phyloP scores from a whole-genome alignment of 2,329 filamentous ascomycete species.

The Hypoxylon sp. region DNA sequence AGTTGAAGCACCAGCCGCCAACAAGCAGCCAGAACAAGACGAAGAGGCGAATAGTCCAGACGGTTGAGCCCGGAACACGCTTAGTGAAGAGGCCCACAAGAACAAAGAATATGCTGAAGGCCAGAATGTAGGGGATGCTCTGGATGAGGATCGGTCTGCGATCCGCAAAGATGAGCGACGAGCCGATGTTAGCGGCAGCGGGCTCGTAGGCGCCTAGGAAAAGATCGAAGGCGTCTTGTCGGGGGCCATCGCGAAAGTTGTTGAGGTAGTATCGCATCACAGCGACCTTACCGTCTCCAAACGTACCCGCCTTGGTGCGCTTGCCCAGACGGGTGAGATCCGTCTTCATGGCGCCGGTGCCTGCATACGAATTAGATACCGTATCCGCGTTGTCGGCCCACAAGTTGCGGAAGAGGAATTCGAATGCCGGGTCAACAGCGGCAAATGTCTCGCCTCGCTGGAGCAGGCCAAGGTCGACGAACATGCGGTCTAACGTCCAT shows the following conservation, averaged over 20 bases:
- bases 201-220: constrained; percentile 91
- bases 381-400: constrained; percentile 99
- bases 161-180: constrained; percentile 83
- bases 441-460: constrained; percentile 80
- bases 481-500: constrained; percentile 88
- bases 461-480: constrained; percentile 86
- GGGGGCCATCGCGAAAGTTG: constrained; percentile 93
- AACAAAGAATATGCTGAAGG: constrained; percentile 87
- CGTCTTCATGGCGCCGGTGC: constrained; percentile 97
- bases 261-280: constrained; percentile 91
- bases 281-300: constrained; percentile 90
- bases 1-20: constrained; percentile 77
- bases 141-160: constrained; percentile 88
- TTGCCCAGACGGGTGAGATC: constrained; percentile 96
- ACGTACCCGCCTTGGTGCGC: constrained; percentile 84
- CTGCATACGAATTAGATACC: constrained; percentile 91
- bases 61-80: constrained; percentile 76
- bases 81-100: constrained; percentile 80
- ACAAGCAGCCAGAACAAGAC: constrained; percentile 81
- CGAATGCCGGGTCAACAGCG: constrained; percentile 82
- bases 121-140: constrained; percentile 90
- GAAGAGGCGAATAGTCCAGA: constrained; percentile 86
- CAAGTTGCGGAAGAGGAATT: constrained; percentile 92
- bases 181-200: constrained; percentile 76
- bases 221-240: constrained; percentile 95